phyloP scores from a whole-genome alignment of 306 rosid genomes.

The Sophora flavescens region DNA sequence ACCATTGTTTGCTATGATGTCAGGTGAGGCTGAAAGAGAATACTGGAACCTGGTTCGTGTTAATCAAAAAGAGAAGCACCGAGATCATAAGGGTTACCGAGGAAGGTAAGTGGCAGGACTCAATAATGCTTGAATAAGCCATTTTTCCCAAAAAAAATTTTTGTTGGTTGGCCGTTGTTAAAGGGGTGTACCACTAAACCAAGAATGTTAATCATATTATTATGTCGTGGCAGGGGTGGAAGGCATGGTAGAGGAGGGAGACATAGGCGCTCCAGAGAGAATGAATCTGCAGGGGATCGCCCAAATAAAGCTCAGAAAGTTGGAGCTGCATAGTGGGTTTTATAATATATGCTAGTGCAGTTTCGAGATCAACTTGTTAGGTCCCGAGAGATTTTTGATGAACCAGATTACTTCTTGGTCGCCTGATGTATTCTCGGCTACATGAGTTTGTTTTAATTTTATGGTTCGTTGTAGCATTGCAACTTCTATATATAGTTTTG shows the following conservation, averaged over 20 bases:
- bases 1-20: conserved; percentile 28
- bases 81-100: conserved; percentile 57
- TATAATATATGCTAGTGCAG: background rate
- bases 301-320: conserved; percentile 66
- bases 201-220: background rate
- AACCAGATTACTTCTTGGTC: background rate
- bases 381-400: conserved; percentile 11
- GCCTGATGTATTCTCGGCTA: conserved; percentile 22
- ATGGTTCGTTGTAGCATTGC: conserved; percentile 8
- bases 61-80: conserved; percentile 61
- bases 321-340: conserved; percentile 43
- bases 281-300: conserved; percentile 57
- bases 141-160: background rate
- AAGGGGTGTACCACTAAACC: background rate
- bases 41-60: conserved; percentile 82
- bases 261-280: conserved; percentile 68
- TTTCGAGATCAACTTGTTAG: conserved; percentile 2
- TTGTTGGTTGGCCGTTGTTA: background rate
- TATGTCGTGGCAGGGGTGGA: conserved; percentile 69
- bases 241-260: conserved; percentile 72
- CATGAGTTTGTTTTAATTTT: background rate
- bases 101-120: conserved; percentile 70
- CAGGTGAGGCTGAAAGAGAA: conserved; percentile 89
- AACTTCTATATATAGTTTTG: background rate
- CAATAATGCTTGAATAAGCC: background rate